phyloP scores from a whole-genome alignment of 2,329 filamentous ascomycete genomes.

The Trichoderma sp. region DNA sequence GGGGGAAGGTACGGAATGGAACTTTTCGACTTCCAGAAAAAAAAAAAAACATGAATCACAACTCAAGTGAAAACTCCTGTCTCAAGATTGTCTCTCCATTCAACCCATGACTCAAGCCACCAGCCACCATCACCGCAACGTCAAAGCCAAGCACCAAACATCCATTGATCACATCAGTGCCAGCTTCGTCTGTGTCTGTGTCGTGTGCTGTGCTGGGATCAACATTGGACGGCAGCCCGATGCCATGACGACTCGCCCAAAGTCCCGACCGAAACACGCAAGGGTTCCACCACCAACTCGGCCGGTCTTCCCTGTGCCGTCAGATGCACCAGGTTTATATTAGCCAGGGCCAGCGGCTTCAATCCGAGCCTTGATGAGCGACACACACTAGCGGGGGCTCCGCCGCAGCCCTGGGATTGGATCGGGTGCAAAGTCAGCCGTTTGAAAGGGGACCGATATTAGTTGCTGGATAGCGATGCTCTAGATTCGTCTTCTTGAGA shows the following conservation, averaged over 20 bases:
- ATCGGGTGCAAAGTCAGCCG: constrained; percentile 4
- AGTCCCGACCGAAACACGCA: background rate
- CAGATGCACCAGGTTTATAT: constrained; percentile 14
- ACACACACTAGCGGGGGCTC: constrained; percentile 6
- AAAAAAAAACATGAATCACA: background rate
- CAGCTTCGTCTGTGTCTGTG: background rate
- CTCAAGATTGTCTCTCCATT: constrained; percentile 3
- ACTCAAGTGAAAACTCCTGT: background rate
- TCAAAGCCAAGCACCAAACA: background rate
- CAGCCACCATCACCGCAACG: background rate
- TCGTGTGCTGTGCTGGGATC: background rate
- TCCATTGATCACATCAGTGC: background rate
- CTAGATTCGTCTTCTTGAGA: background rate
- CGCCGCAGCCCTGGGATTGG: constrained; percentile 15
- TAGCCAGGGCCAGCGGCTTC: constrained; percentile 10
- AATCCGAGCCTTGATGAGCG: background rate
- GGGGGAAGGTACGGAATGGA: constrained; percentile 8
- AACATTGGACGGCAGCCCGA: background rate
- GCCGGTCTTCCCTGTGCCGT: background rate
- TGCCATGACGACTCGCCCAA: background rate
- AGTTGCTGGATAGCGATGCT: background rate
- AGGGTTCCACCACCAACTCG: background rate
- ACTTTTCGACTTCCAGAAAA: background rate
- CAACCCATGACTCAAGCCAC: background rate
- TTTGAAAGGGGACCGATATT: constrained; percentile 4